These are phyloP conservation scores for Hanseniaspora gamundiae DNA, from an alignment of 1,139 yeast genomes.

Conservation along the genomic window DNA sequence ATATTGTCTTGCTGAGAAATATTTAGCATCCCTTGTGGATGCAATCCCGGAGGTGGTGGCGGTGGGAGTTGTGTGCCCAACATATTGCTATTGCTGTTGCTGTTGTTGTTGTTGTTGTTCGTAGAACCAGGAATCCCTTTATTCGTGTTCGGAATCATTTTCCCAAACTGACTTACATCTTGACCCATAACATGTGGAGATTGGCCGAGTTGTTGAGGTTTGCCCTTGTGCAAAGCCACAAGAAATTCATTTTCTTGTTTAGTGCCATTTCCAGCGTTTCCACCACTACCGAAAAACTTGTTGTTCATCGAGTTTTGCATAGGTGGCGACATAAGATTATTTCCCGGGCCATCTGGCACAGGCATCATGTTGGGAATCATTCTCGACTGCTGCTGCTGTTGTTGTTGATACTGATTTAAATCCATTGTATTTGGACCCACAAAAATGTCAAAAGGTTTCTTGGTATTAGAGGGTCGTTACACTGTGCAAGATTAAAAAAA, in stretches of 20 bases:
- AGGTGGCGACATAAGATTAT: not conserved
- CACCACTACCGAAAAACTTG: not conserved
- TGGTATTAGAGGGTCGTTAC: no score
- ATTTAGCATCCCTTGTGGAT: not conserved
- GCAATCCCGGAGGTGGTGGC: not conserved
- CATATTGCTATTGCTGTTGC: not conserved
- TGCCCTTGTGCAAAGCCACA: not conserved
- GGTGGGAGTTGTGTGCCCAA: not conserved
- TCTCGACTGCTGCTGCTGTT: constrained; percentile 7
- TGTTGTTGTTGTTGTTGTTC: not conserved
- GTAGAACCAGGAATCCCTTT: no score
- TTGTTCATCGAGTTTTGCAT: not conserved
- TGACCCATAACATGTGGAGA: not conserved
- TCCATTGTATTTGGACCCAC: no score
- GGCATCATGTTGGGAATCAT: constrained; percentile 18
- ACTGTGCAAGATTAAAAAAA: no score
- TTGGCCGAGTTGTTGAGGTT: not conserved
- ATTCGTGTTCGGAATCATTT: not conserved
- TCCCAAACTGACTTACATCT: not conserved
- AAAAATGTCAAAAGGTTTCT: no score
- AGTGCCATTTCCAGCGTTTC: not conserved
- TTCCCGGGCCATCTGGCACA: constrained; percentile 14
- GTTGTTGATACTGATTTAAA: constrained; percentile 9
- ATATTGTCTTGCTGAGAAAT: not conserved
- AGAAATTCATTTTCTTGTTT: not conserved